phyloP scores from a whole-genome alignment of 768 basidiomycete genomes.

The Leccinum disarticulatum region DNA sequence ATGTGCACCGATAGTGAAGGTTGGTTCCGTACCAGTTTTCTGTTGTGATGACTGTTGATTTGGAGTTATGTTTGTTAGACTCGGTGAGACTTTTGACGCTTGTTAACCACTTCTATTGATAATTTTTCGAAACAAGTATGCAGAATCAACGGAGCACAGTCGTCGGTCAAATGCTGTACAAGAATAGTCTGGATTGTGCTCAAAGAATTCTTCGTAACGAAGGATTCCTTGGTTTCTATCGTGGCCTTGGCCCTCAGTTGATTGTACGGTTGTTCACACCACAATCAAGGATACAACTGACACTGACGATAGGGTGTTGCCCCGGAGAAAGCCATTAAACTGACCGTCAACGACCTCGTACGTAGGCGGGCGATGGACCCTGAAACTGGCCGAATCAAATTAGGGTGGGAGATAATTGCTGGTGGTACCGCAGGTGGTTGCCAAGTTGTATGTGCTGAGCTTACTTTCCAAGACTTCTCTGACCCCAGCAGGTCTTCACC shows the following conservation, averaged over 20 bases:
- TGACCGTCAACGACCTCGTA: constrained; percentile 93
- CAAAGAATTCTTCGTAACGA: constrained; percentile 93
- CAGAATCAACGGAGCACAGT: constrained; percentile 98
- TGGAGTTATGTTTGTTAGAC: constrained; percentile 41
- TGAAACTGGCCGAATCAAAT: constrained; percentile 90
- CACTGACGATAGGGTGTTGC: constrained; percentile 71
- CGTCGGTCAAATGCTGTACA: constrained; percentile 95
- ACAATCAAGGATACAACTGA: constrained; percentile 7
- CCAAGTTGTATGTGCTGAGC: constrained; percentile 78
- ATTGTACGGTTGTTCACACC: constrained; percentile 50
- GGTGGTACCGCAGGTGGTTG: constrained; percentile 94
- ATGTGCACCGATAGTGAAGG: constrained; percentile 59
- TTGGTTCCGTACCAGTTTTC: constrained; percentile 32
- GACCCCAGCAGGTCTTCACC: constrained; percentile 74
- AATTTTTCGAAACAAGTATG: constrained; percentile 52
- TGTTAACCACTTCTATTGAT: constrained; percentile 2
- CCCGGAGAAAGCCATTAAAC: constrained; percentile 96
- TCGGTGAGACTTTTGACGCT: constrained; percentile 41
- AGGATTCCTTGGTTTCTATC: constrained; percentile 93
- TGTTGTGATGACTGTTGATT: constrained; percentile 10
- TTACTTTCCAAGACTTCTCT: constrained; percentile 15
- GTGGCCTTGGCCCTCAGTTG: constrained; percentile 92
- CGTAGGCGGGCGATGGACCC: constrained; percentile 85
- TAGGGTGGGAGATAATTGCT: constrained; percentile 89
- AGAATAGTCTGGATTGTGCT: constrained; percentile 94